A percentile compares a stretch with the other conserved stretches of the same genome.
phyloP scores from a whole-genome alignment of 192 early-diverging fungal genomes.

The Haplosporangium gracile region DNA sequence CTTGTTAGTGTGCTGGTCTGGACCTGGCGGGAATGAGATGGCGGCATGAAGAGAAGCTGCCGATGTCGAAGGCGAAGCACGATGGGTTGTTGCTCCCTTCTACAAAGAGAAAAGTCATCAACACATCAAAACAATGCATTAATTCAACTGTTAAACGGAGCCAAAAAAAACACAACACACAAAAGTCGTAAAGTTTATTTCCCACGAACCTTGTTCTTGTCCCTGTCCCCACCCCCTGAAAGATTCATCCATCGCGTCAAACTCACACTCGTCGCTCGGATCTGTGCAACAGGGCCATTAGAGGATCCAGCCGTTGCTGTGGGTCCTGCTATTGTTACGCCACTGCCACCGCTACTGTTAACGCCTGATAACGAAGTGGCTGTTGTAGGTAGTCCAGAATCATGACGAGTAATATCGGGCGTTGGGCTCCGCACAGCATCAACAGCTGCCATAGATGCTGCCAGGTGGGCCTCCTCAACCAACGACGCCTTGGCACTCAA shows the following conservation, averaged over 20 bases:
- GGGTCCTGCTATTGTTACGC: not conserved
- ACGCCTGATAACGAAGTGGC: not conserved
- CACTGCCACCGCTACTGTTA: not conserved
- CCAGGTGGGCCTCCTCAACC: conserved; percentile 33
- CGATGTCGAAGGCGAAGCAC: not conserved
- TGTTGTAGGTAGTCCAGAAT: not conserved
- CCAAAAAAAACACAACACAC: not conserved
- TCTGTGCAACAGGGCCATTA: conserved; percentile 30
- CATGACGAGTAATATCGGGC: conserved; percentile 13
- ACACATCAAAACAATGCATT: not conserved
- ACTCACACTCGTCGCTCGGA: conserved; percentile 30
- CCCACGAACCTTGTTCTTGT: conserved; percentile 24
- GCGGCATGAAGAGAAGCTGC: not conserved
- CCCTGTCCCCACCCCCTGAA: conserved; percentile 21
- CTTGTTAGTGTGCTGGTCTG: not conserved
- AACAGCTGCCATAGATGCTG: conserved; percentile 28
- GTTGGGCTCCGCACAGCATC: conserved; percentile 29
- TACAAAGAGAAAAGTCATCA: not conserved
- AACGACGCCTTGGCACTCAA: conserved; percentile 33
- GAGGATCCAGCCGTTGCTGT: not conserved
- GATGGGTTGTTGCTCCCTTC: not conserved
- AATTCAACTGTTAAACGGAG: not conserved
- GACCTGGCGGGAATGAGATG: not conserved
- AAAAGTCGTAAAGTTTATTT: not conserved
- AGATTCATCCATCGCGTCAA: conserved; percentile 49